phyloP scores from a whole-genome alignment of 2,329 filamentous ascomycete genomes.

The Pestalotiopsis sp. region DNA sequence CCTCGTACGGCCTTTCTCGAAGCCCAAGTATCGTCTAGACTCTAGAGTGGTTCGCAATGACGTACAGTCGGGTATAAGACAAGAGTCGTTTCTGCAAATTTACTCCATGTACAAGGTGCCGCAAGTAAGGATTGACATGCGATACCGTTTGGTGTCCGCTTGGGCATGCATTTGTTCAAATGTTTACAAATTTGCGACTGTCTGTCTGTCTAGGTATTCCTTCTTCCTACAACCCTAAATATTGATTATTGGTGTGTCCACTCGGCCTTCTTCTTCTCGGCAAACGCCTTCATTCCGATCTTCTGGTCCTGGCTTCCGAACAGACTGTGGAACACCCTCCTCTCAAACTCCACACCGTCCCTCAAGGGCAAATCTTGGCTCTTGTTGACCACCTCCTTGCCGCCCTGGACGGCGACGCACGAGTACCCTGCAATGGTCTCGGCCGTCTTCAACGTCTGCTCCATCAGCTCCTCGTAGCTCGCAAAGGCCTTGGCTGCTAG shows the following conservation, averaged over 20 bases:
- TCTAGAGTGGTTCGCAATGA: background rate
- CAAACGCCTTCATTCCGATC: conserved; percentile 94
- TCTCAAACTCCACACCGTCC: conserved; percentile 94
- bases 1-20: background rate
- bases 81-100: background rate
- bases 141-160: background rate
- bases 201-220: too few species aligned
- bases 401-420: conserved; percentile 82
- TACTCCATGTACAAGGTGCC: background rate
- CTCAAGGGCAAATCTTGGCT: conserved; percentile 87
- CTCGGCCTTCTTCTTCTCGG: conserved; percentile 89
- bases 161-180: background rate
- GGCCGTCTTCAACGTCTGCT: conserved; percentile 79
- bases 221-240: background rate
- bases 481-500: conserved; percentile 83
- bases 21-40: background rate
- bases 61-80: background rate
- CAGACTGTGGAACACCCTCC: conserved; percentile 87
- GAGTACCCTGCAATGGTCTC: conserved; percentile 89
- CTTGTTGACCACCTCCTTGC: conserved; percentile 99
- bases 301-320: conserved; percentile 98
- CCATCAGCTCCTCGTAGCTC: conserved; percentile 79
- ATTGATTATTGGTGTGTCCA: conserved; percentile 75
- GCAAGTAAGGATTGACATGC: background rate
- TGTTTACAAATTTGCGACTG: too few species aligned